A percentile compares a stretch with the other conserved stretches of the same genome.
phyloP scores from a whole-genome alignment of 176 grass and related monocot species.

The Oryza meridionalis region DNA sequence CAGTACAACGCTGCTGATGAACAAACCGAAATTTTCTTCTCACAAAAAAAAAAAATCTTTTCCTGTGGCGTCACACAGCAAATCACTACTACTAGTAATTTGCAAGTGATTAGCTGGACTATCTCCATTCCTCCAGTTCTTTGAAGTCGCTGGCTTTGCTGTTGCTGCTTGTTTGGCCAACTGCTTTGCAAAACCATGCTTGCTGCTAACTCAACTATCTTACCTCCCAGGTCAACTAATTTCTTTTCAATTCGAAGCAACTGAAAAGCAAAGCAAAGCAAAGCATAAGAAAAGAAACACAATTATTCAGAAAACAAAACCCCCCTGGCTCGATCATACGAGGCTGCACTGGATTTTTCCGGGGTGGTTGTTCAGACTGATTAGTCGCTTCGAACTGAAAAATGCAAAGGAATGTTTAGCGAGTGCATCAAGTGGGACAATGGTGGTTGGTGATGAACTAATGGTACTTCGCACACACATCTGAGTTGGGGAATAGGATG shows the following conservation, averaged over 20 bases:
- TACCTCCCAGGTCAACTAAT: not conserved
- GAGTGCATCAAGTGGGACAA: slow-evolving; percentile 40
- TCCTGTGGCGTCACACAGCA: not conserved
- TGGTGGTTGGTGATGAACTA: slow-evolving; percentile 12
- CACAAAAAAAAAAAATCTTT: not conserved
- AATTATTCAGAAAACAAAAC: not conserved
- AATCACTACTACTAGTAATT: not conserved
- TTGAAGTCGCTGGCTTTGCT: slow-evolving; percentile 1
- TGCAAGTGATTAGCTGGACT: slow-evolving; percentile 33
- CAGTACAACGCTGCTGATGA: slow-evolving; percentile 24
- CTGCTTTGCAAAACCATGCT: slow-evolving; percentile 36
- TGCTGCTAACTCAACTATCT: slow-evolving; percentile 55
- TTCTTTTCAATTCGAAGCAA: slow-evolving; percentile 13
- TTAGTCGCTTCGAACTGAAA: not conserved
- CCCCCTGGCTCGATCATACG: not conserved
- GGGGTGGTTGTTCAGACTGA: slow-evolving; percentile 24
- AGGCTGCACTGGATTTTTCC: slow-evolving; percentile 17
- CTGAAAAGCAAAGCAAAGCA: not conserved
- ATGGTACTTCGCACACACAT: not conserved
- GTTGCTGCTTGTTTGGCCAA: slow-evolving; percentile 53
- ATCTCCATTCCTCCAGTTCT: not conserved
- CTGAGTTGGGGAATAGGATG: slow-evolving; percentile 18
- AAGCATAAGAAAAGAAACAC: not conserved
- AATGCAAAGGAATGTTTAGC: not conserved
- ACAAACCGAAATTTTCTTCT: slow-evolving; percentile 43